Evolutionary conservation across 2,329 filamentous ascomycete genomes (phyloP).

Genomic region (Neurospora sp.): DNA sequence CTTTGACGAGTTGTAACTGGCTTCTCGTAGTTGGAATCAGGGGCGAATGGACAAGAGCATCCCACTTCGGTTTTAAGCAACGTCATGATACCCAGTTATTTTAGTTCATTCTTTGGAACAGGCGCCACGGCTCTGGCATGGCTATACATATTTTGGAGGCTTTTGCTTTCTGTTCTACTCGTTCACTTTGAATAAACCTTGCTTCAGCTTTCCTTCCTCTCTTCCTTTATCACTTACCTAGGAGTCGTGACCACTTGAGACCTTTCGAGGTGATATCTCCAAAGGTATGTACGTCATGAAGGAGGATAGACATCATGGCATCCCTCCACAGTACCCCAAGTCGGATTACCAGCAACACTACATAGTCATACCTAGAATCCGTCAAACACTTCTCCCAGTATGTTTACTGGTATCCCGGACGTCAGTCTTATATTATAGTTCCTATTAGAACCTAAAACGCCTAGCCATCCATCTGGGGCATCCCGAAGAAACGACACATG

Average conservation of each 20-base stretch:
- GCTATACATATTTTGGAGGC: background rate
- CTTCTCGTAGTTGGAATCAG: background rate
- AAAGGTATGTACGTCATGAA: background rate
- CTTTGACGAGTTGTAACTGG: conserved; percentile 37
- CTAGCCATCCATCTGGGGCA: background rate
- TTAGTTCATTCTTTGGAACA: background rate
- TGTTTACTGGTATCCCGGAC: background rate
- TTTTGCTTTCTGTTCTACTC: background rate
- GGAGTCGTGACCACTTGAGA: background rate
- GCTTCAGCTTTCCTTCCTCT: background rate
- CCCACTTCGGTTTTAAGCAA: background rate
- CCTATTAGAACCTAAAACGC: background rate
- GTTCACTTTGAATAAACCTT: background rate
- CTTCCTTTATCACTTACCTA: background rate
- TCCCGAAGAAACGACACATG: background rate
- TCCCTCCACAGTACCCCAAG: background rate
- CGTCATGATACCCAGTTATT: background rate
- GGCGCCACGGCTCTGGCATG: background rate
- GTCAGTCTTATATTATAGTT: background rate
- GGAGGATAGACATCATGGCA: background rate
- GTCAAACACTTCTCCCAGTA: background rate
- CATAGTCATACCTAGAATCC: background rate
- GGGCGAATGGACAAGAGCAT: background rate
- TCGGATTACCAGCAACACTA: background rate
- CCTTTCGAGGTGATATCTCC: background rate